Base-by-base conservation (phyloP, 1,139 yeast species). In the Blastobotrys illinoisensis region DNA sequence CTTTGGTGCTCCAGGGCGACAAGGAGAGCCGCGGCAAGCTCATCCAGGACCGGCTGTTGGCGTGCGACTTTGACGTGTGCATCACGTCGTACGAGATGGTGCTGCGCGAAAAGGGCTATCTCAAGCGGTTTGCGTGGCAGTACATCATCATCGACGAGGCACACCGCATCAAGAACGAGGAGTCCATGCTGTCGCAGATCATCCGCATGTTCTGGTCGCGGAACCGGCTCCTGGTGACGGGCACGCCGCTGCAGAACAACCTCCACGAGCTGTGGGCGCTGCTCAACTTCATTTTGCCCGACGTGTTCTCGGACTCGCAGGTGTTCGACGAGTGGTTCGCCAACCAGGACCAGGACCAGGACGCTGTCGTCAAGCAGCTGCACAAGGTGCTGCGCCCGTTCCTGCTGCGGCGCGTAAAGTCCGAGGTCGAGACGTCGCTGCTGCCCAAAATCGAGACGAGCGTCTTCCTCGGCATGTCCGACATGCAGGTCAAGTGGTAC, bases 251-350 rank as follows among this genome's bases (percentile, higher is more conserved):
- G 56, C 99, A 93, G 67, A 93, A 93, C 68, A 93, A 93, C 63
- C 74, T 93, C 55, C 98, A 93, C 70, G 99, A 93, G 72, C 76
- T 93, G 54, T 93, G 99, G 99, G 97, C 98, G 0, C 73, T 93
- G 52, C 74, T 93, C 56, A 93, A 93, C 68, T 93, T 91, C 70
- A 74, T 93, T 45, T 74, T 93, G 18, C 99, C 99, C 0, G 99
- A 93, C 71, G 96, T 93, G 13, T 93, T 93, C 70, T 88, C 96
- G 1, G 96, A 89, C 67, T 80, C 96, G 2, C 88, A 86, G 49
- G 86, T 86, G 11, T 93, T 93, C 68, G 97, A 91, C 68, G 88
- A 85, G 58, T 90, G 97, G 96, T 93, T 93, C 70, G 79, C 78
- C 44, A 74, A 72, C 19, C 69, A 71, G 24, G 72, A 71, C 19